These are phyloP conservation scores for Deinandra increscens DNA, from an alignment of 129 eudicot species.

Conservation along the genomic window DNA sequence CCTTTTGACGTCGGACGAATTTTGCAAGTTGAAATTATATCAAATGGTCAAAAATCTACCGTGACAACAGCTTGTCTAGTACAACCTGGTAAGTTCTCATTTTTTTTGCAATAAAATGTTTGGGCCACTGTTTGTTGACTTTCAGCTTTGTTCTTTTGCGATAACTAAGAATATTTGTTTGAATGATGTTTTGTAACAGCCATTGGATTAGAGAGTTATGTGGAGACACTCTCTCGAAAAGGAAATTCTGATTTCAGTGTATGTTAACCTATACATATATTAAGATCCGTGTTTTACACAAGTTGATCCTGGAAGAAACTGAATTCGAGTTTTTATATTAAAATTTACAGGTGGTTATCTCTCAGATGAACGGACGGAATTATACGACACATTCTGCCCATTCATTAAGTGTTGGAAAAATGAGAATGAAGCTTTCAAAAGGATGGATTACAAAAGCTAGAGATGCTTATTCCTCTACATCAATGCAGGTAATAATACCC, in stretches of 20 bases:
- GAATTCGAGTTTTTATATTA: background rate
- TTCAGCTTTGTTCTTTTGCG: background rate
- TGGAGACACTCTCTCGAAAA: conserved; percentile 70
- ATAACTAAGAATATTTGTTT: background rate
- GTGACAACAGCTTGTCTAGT: conserved; percentile 63
- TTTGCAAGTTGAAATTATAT: conserved; percentile 75
- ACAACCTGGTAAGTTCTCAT: conserved; percentile 63
- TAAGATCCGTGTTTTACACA: background rate
- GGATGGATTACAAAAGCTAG: conserved; percentile 98
- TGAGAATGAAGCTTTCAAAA: conserved; percentile 77
- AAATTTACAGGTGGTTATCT: conserved; percentile 67
- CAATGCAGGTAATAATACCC: conserved; percentile 74
- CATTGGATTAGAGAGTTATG: conserved; percentile 61
- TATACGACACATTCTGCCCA: conserved; percentile 80
- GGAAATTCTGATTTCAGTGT: conserved; percentile 77
- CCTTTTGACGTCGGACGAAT: conserved; percentile 87
- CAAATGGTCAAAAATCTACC: conserved; percentile 64
- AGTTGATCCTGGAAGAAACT: background rate
- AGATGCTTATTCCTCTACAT: conserved; percentile 74
- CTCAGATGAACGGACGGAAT: conserved; percentile 95
- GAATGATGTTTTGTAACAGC: conserved; percentile 45
- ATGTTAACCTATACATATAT: conserved; percentile 27
- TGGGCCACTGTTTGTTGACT: background rate
- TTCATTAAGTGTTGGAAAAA: conserved; percentile 76
- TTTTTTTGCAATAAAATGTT: background rate